A percentile compares a stretch with the other conserved stretches of the same genome.
phyloP scores from a whole-genome alignment of 2,329 filamentous ascomycete species.

The Arthroderma sp. region DNA sequence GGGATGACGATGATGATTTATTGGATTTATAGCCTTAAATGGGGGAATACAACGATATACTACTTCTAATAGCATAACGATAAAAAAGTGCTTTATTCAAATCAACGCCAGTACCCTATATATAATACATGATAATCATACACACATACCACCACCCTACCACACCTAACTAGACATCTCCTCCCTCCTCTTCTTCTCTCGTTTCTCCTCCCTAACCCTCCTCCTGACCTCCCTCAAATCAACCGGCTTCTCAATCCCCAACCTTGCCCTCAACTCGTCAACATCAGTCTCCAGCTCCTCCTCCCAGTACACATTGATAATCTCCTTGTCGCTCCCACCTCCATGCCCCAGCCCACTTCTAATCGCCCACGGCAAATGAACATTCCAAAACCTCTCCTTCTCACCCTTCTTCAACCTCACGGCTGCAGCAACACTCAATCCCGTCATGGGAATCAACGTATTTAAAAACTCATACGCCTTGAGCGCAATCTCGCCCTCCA shows the following conservation, averaged over 20 bases:
- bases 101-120: background rate
- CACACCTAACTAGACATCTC: conserved; percentile 3
- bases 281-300: conserved; percentile 80
- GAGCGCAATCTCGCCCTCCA: conserved; percentile 94
- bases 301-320: conserved; percentile 98
- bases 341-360: conserved; percentile 54
- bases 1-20: conserved; percentile 62
- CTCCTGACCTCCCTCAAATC: conserved; percentile 69
- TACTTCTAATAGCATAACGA: background rate
- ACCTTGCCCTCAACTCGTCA: conserved; percentile 53
- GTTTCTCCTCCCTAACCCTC: conserved; percentile 55
- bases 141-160: background rate
- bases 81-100: too few species aligned
- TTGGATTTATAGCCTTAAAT: conserved; percentile 22
- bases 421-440: conserved; percentile 63
- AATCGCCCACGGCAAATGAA: conserved; percentile 76
- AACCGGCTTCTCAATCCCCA: conserved; percentile 79
- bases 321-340: conserved; percentile 45
- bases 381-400: conserved; percentile 49
- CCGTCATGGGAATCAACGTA: conserved; percentile 89
- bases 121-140: background rate
- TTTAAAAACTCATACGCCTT: conserved; percentile 98
- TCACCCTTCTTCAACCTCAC: conserved; percentile 51
- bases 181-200: conserved; percentile 31
- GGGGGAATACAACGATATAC: background rate